A percentile compares a stretch with the other conserved stretches of the same genome.
These are phyloP conservation scores for Solanum chacoense DNA, from an alignment of 305 asterid species.

Conservation along the genomic window DNA sequence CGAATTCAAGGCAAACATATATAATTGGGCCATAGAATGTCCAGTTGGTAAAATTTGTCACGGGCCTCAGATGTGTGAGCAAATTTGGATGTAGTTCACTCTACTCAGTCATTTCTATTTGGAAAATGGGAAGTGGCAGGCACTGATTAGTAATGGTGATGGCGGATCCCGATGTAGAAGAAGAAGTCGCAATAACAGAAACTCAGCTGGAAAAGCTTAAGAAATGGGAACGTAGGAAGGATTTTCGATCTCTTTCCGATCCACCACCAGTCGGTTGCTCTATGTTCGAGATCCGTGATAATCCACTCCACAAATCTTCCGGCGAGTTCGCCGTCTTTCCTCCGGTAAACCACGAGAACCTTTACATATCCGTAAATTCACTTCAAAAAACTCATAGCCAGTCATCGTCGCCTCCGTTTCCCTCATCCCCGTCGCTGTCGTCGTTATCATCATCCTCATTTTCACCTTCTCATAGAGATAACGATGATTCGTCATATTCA, in stretches of 20 bases:
- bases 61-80: background rate
- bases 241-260: background rate
- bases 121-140: background rate
- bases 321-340: slow-evolving; percentile 8
- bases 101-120: background rate
- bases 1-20: background rate
- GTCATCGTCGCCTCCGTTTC: background rate
- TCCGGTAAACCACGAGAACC: slow-evolving; percentile 45
- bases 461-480: background rate
- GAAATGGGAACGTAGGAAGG: background rate
- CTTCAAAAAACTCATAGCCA: slow-evolving; percentile 6
- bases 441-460: slow-evolving; percentile 1
- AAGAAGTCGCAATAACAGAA: background rate
- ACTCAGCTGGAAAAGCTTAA: background rate
- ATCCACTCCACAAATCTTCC: background rate
- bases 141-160: background rate
- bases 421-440: slow-evolving; percentile 1
- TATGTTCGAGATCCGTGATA: background rate
- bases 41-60: background rate
- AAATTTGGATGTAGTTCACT: background rate
- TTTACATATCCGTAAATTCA: slow-evolving; percentile 19
- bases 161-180: background rate
- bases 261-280: background rate
- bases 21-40: background rate
- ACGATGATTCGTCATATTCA: slow-evolving; percentile 16